Evolutionary conservation across 805 yeast species (phyloP), one percentile per base, ranked within the genome.

Genomic region (Peterozyma toletana): DNA sequence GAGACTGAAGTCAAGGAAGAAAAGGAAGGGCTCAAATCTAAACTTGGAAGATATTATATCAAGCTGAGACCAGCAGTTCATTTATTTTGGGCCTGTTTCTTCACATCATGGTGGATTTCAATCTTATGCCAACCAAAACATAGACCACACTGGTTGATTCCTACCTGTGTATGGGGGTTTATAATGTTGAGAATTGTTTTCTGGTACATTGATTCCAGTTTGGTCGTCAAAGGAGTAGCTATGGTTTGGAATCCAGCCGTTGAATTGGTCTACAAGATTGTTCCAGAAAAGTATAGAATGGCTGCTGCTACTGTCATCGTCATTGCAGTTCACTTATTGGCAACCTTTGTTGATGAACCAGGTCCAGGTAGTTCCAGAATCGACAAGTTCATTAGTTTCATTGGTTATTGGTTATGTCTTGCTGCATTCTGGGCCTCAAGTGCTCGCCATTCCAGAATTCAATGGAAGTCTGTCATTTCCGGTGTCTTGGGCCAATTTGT

Each of bases 401-500:
- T 76, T 41, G 85, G 85, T 0, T 59, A 70, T 41, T 53, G 72
- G 31, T 73, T 78, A 29, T 67, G 80, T 15, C 51, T 77, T 35
- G 51, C 58, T 30, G 63, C 63, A 0, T 65, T 79, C 42, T 77
- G 57, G 46, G 41, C 60, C 35, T 67, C 81, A 33, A 73, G 80
- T 11, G 63, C 62, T 33, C 64, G 74, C 56, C 62, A 77, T 50
- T 42, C 54, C 21, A 64, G 59, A 42, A 66, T 79, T 50, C 64
- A 69, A 44, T 79, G 83, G 82, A 70, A 74, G 50, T 75, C 83
- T 3, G 82, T 79, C 21, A 72, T 75, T 48, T 72, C 75, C 30
- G 84, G 83, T 35, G 66, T 74, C 64, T 68, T 79, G 55, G 71
- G 75, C 66, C 84, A 79, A 57, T 79, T 64, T 53, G 71, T 77